phyloP scores from a whole-genome alignment of 2,329 filamentous ascomycete species.

The Claviceps spartinae region DNA sequence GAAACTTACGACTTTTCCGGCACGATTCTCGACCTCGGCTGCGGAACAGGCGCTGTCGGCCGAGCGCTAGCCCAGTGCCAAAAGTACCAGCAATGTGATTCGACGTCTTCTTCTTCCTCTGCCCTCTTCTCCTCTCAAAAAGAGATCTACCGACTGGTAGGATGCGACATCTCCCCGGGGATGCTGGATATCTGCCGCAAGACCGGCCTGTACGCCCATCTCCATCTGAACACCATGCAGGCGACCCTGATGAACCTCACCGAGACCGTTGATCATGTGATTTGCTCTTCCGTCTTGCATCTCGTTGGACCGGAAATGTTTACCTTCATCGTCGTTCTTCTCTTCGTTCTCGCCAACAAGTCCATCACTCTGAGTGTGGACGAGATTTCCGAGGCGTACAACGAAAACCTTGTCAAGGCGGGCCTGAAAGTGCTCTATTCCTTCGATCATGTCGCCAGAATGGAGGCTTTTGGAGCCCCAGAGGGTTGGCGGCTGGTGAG shows the following conservation, averaged over 20 bases:
- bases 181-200: neutral
- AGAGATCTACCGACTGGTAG: neutral
- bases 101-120: neutral
- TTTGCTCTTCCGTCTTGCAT: neutral
- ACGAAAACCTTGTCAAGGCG: neutral
- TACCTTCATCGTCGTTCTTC: neutral
- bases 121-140: neutral
- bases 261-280: neutral
- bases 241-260: neutral
- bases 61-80: neutral
- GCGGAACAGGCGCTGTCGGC: neutral
- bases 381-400: neutral
- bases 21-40: neutral
- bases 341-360: neutral
- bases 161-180: neutral
- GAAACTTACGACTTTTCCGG: neutral
- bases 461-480: neutral
- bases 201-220: neutral
- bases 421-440: neutral
- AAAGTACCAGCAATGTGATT: neutral
- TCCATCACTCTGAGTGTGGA: slow-evolving; percentile 2
- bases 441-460: neutral
- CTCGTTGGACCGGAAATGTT: neutral
- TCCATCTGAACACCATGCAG: neutral
- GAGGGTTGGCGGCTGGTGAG: neutral